These are phyloP conservation scores for carrot (Daucus carota) DNA, from an alignment of 129 eudicot genomes.

Conservation along the genomic window DNA sequence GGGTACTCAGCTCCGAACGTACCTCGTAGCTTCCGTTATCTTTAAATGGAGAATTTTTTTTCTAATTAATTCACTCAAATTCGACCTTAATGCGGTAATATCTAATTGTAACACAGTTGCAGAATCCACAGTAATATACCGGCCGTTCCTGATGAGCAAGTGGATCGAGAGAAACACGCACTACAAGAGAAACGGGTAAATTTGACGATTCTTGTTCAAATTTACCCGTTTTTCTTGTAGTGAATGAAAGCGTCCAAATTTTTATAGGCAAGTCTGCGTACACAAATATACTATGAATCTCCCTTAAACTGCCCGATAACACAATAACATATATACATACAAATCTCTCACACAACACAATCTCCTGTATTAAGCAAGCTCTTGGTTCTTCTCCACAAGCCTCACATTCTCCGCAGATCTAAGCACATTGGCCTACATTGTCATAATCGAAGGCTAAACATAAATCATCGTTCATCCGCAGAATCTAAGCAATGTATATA, in stretches of 20 bases:
- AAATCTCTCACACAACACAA: neutral
- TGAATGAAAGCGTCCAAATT: no score
- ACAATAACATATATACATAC: neutral
- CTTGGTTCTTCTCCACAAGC: constrained; percentile 97
- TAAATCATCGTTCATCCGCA: neutral
- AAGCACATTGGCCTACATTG: constrained; percentile 70
- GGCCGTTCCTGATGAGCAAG: neutral
- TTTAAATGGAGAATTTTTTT: no score
- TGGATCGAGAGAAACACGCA: neutral
- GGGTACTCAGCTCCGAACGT: neutral
- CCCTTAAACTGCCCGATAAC: neutral
- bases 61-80: neutral
- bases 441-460: neutral
- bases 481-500: neutral
- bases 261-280: no score
- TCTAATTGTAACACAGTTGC: neutral
- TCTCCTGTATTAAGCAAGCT: constrained; percentile 35
- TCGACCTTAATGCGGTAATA: neutral
- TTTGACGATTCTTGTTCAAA: no score
- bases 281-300: no score
- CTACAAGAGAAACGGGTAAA: no score
- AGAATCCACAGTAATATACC: neutral
- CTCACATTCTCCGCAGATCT: constrained; percentile 87
- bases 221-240: no score
- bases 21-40: neutral